A percentile compares a stretch with the other conserved stretches of the same genome.
These are phyloP conservation scores for Volvariella volvacea DNA, from an alignment of 1,284 basidiomycete genomes.

Conservation along the genomic window DNA sequence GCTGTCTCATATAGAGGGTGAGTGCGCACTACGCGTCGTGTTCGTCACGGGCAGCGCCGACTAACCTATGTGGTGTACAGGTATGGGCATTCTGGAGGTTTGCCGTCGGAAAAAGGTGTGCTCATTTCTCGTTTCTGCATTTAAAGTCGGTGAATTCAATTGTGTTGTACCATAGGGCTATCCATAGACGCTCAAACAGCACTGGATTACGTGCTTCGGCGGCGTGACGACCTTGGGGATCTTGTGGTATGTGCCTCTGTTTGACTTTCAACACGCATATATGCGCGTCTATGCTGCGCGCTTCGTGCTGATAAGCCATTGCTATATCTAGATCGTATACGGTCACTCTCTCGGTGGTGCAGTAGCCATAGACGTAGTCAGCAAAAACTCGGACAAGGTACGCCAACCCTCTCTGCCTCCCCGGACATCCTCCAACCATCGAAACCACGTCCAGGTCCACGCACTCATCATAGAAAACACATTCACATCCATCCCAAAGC, in stretches of 20 bases:
- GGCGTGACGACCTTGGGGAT: constrained; percentile 18
- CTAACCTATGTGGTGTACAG: constrained; percentile 13
- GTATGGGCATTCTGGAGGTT: constrained; percentile 26
- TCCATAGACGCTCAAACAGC: constrained; percentile 33
- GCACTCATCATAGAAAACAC: constrained; percentile 34
- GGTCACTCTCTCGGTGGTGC: constrained; percentile 37
- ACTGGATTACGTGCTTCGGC: constrained; percentile 26
- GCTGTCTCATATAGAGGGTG: constrained; percentile 35
- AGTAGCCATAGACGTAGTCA: constrained; percentile 36
- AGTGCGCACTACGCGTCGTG: too few species aligned
- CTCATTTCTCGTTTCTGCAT: too few species aligned
- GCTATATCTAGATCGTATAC: constrained; percentile 25
- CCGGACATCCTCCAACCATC: background rate
- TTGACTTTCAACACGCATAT: constrained; percentile 1
- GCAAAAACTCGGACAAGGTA: constrained; percentile 26
- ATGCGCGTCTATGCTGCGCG: background rate
- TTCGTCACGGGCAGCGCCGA: too few species aligned
- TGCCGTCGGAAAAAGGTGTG: constrained; percentile 27
- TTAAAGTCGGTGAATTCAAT: background rate
- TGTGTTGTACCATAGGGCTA: constrained; percentile 20
- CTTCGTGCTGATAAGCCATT: background rate
- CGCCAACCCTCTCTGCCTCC: constrained; percentile 5
- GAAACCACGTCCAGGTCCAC: constrained; percentile 14
- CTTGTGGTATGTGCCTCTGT: background rate
- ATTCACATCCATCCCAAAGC: constrained; percentile 27